Base-by-base conservation (phyloP, 495 filamentous ascomycete genomes). In the Penicillium tannophilum region DNA sequence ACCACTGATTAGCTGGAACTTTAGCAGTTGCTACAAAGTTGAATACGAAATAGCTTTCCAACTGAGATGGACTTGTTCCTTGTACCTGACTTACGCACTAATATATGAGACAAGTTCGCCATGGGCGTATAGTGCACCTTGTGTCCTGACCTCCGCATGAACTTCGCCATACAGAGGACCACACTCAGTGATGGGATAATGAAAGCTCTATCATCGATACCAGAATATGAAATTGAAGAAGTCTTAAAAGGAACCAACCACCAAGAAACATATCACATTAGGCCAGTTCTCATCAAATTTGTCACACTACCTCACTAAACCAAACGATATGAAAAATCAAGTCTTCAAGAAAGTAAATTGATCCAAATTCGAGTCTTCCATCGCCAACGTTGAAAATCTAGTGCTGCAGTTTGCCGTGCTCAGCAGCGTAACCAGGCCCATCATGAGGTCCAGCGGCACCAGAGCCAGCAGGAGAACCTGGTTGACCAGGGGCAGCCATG, bases 371-470 rank as follows among this genome's bases (percentile, higher is more conserved):
- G 6, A 23, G 24, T 24, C 20, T 44, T 20, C 12, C 10, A 17
- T 14, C 31, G n/a, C n/a, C 23, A 39, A 17, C 12, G 20, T 23
- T 1, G 20, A 23, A 23, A 6, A 30, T n/a, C 26, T 30, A 31
- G 9, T 45, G 31, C 23, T 54, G 52, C 41, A 28, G 28, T 7
- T 23, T 39, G 16, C 19, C 17, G 17, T 36, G 35, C 30, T 45
- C 50, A 19, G 24, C 58, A 44, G 19, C 54, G 42, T 36, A 11
- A 10, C 49, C 58, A 47, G 54, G 47, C 3, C 58, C 58, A 47
- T 47, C 33, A 33, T 52, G 48, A 36, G 57, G 53, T 43, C 54
- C 58, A 41, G 49, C 58, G 51, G 33, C 54, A 54, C 16, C 55
- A 41, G 33, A 39, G 30, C 45, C 53, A 31, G 46, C 33, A 14